These are phyloP conservation scores for Colletotrichum orbiculare DNA, from an alignment of 2,329 filamentous ascomycete species.

Conservation along the genomic window DNA sequence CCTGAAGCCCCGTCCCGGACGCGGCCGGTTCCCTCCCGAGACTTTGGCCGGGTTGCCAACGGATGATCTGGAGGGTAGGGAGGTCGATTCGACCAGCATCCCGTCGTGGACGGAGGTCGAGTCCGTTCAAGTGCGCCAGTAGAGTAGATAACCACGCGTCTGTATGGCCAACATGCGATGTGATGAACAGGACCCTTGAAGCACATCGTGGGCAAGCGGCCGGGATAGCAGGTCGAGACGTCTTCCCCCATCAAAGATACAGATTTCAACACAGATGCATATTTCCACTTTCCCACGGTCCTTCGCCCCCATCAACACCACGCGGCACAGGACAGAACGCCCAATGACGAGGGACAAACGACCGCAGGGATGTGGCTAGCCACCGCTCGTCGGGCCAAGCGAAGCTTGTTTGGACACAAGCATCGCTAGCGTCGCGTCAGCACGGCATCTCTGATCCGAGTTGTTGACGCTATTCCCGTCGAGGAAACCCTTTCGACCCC, in stretches of 20 bases:
- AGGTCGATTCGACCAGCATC: not conserved
- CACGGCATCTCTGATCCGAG: constrained; percentile 18
- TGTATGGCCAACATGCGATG: no score
- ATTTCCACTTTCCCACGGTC: not conserved
- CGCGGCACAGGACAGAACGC: not conserved
- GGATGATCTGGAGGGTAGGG: constrained; percentile 5
- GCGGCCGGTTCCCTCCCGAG: not conserved
- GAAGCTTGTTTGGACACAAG: constrained; percentile 35
- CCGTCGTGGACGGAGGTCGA: not conserved
- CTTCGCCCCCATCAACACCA: no score
- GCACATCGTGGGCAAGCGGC: no score
- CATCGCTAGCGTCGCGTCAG: not conserved
- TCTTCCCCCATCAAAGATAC: no score
- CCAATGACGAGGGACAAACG: not conserved
- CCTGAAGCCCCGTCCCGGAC: constrained; percentile 35
- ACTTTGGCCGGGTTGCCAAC: constrained; percentile 19
- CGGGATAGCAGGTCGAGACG: no score
- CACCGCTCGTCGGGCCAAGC: not conserved
- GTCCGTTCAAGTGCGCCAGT: not conserved
- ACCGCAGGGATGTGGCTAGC: not conserved
- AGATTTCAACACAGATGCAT: no score
- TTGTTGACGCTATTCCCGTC: constrained; percentile 2
- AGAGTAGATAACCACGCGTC: no score
- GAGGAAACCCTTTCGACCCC: constrained; percentile 4
- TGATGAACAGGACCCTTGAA: not conserved